Base-by-base conservation (phyloP, 1,139 yeast species). In the Kurtzmaniella quercitrusa region DNA sequence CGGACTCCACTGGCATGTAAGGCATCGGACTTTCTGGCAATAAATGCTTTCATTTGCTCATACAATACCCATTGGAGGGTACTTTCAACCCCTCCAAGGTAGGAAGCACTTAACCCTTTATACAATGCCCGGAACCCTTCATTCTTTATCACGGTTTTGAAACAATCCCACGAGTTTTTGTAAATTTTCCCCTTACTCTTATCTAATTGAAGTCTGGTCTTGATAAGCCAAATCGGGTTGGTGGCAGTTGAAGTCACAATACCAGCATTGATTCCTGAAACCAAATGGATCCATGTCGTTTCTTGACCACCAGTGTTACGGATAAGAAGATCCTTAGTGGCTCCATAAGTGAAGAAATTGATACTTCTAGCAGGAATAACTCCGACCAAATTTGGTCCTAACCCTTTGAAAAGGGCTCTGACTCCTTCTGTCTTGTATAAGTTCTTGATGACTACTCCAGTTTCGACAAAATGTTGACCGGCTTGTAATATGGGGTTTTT, bases 291-390 rank as follows among this genome's bases (percentile, higher is more conserved):
- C 81, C 90, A 81, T 0, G 97, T 82, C 15, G 83, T 82, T 57
- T 90, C 96, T 49, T 82, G 59, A 2, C 93, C 93, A 44, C 82
- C 61, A 60, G 85, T 84, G 63, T 89, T 80, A 40, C 77, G 69
- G 10, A 90, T 75, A 17, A 90, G 66, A 15, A 85, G 45, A 21
- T 87, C 93, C 58, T 94, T 94, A 8, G 95, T 81, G 16, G 88
- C 72, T n/a, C 97, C 96, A 61, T 94, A 94, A 0, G 98, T 89
- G 71, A 91, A 91, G 63, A 94, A 94, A 65, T 94, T 94, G 53
- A 94, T 94, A 19, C 97, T 86, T 59, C 99, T 75, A 1, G 99
- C 98, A 0, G 99, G 99, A 39, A 94, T 91, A n/a, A 93, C 98
- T 39, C 99, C 99, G 16, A 93, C 95, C 53, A 94, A 72, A 57